Percentiles rank a stretch among this genome's conserved stretches.
Conservation (phyloP, 495 filamentous ascomycete genomes). For the Xylaria nigripes region DNA sequence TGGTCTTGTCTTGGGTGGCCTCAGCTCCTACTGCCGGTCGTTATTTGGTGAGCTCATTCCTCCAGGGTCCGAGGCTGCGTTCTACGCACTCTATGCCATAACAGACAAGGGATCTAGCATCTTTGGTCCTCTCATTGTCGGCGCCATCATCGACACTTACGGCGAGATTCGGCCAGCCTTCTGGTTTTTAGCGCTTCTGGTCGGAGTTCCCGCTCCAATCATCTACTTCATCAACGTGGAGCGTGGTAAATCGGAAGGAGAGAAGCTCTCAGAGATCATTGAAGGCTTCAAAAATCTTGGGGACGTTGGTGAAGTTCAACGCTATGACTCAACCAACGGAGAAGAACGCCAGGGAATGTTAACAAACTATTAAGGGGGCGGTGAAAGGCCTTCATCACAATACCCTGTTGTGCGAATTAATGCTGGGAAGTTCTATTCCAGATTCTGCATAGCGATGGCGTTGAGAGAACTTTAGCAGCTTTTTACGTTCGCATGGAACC, state of each 20-base stretch:
- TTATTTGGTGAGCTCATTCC: slow-evolving; percentile 89
- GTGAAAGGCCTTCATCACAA: slow-evolving; percentile 7
- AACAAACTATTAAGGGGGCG: slow-evolving; percentile 28
- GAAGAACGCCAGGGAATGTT: slow-evolving; percentile 28
- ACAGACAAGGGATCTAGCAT: slow-evolving; percentile 95
- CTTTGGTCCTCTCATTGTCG: slow-evolving; percentile 91
- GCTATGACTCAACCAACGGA: slow-evolving; percentile 10
- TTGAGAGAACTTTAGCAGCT: slow-evolving; percentile 13
- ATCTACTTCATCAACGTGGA: slow-evolving; percentile 87
- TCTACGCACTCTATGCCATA: slow-evolving; percentile 94
- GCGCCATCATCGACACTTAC: slow-evolving; percentile 78
- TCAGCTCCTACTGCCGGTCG: slow-evolving; percentile 90
- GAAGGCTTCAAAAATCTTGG: slow-evolving; percentile 43
- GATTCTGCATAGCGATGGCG: slow-evolving; percentile 39
- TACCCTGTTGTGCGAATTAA: not conserved
- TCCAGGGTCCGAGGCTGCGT: slow-evolving; percentile 87
- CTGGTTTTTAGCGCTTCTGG: slow-evolving; percentile 77
- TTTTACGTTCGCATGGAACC: not conserved
- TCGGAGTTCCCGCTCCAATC: slow-evolving; percentile 73
- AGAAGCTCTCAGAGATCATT: slow-evolving; percentile 58
- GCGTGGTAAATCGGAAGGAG: slow-evolving; percentile 70
- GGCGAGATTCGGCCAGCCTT: slow-evolving; percentile 91
- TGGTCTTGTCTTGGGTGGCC: slow-evolving; percentile 83
- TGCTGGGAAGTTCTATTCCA: not conserved
- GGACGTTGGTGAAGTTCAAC: slow-evolving; percentile 9